Percentiles rank a stretch among this genome's conserved stretches.
phyloP scores from a whole-genome alignment of 2,329 filamentous ascomycete genomes.

The Microsporum audouinii region DNA sequence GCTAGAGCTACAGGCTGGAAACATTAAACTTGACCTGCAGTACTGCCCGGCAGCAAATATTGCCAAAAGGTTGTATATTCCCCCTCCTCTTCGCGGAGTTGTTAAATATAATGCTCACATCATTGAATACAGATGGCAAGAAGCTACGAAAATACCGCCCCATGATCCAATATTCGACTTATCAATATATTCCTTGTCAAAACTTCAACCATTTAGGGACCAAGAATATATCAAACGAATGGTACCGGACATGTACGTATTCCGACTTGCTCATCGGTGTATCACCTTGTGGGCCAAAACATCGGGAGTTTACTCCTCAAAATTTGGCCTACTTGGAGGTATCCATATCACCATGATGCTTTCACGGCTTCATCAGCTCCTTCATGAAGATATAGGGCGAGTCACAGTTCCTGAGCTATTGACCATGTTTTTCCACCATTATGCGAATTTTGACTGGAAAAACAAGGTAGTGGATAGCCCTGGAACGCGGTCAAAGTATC shows the following conservation, averaged over 20 bases:
- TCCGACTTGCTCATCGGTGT: conserved; percentile 47
- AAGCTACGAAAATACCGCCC: conserved; percentile 34
- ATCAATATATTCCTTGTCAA: conserved; percentile 45
- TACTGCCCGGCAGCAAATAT: conserved; percentile 52
- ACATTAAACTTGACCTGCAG: conserved; percentile 52
- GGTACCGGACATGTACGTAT: conserved; percentile 48
- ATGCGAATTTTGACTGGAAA: conserved; percentile 50
- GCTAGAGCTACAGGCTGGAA: conserved; percentile 50
- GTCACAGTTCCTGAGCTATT: conserved; percentile 44
- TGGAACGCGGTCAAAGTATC: conserved; percentile 33
- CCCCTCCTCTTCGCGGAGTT: neutral
- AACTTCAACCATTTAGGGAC: conserved; percentile 55
- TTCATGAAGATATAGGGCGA: conserved; percentile 28
- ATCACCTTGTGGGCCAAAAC: conserved; percentile 52
- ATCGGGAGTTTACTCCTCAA: conserved; percentile 53
- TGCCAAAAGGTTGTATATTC: conserved; percentile 36
- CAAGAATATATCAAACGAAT: conserved; percentile 49
- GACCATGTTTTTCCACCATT: conserved; percentile 52
- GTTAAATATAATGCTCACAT: neutral
- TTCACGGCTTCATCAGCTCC: conserved; percentile 47
- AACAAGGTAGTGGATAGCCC: conserved; percentile 47
- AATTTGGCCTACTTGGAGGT: conserved; percentile 54
- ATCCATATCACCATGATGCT: conserved; percentile 55
- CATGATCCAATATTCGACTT: conserved; percentile 46
- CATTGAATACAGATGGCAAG: conserved; percentile 24